Evolutionary conservation across 352 stramenopile species (phyloP).

Genomic region (Phytophthora ramorum): DNA sequence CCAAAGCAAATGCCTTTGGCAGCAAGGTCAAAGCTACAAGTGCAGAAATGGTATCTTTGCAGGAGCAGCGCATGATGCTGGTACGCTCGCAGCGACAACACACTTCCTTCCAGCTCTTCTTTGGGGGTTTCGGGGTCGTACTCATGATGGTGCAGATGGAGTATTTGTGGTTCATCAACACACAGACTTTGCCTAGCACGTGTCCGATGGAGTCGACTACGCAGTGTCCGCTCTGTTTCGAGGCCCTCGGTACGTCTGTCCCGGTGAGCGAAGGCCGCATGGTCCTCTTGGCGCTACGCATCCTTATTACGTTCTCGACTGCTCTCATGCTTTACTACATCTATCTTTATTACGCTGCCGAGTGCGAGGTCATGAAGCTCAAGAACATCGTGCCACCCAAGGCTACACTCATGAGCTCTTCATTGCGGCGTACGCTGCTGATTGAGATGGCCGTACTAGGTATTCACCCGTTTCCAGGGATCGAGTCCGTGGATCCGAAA

Average conservation of each 20-base stretch:
- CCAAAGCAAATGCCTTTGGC: slow-evolving; percentile 19
- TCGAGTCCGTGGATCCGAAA: slow-evolving; percentile 65
- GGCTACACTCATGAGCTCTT: slow-evolving; percentile 67
- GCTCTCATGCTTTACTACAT: slow-evolving; percentile 75
- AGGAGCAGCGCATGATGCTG: slow-evolving; percentile 63
- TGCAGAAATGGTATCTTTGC: slow-evolving; percentile 44
- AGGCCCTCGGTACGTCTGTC: slow-evolving; percentile 34
- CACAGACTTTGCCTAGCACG: slow-evolving; percentile 35
- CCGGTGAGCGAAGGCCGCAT: slow-evolving; percentile 62
- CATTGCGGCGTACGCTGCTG: slow-evolving; percentile 52
- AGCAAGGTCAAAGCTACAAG: slow-evolving; percentile 42
- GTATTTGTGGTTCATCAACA: slow-evolving; percentile 77
- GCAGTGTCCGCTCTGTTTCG: slow-evolving; percentile 49
- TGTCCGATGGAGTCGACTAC: slow-evolving; percentile 45
- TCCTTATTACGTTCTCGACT: slow-evolving; percentile 75
- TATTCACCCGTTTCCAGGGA: slow-evolving; percentile 74
- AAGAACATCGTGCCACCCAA: slow-evolving; percentile 83
- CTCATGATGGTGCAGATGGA: slow-evolving; percentile 84
- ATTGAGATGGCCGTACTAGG: slow-evolving; percentile 59
- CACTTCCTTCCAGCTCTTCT: slow-evolving; percentile 76
- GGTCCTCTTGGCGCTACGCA: slow-evolving; percentile 68
- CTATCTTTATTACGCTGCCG: slow-evolving; percentile 67
- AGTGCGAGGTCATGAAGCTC: slow-evolving; percentile 82
- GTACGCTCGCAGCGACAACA: slow-evolving; percentile 53
- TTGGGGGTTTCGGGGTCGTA: slow-evolving; percentile 62